Percentiles rank a stretch among this genome's conserved stretches.
phyloP scores from a whole-genome alignment of 75 land plant genomes.

The Picea sitchensis region DNA sequence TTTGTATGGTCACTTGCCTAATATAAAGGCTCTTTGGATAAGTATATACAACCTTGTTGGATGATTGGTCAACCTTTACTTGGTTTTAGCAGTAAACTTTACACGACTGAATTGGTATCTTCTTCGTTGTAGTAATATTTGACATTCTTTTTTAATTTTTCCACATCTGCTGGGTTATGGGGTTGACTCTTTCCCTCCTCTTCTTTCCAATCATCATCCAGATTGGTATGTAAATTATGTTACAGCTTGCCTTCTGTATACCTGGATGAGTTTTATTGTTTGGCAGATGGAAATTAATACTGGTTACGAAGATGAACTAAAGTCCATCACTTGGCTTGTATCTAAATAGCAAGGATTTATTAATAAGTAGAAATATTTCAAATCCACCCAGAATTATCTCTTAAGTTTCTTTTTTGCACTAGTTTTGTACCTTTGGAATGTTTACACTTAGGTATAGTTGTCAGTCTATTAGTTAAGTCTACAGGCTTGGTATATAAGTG shows the following conservation, averaged over 20 bases:
- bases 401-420: no score
- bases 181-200: no score
- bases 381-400: neutral
- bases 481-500: neutral
- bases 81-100: neutral
- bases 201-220: neutral
- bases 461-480: neutral
- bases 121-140: neutral
- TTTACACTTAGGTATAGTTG: no score
- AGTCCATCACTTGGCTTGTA: neutral
- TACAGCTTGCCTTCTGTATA: neutral
- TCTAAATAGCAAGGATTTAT: neutral
- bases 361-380: neutral
- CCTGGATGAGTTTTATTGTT: neutral
- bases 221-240: neutral
- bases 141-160: neutral
- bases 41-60: no score
- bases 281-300: neutral
- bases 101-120: neutral
- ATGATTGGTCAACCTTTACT: no score
- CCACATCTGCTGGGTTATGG: neutral
- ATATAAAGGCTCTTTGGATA: no score
- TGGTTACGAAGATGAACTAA: neutral
- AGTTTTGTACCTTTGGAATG: neutral
- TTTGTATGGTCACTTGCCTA: no score